Evolutionary conservation across 1,284 basidiomycete species (phyloP).

Genomic region (Puccinia horiana): DNA sequence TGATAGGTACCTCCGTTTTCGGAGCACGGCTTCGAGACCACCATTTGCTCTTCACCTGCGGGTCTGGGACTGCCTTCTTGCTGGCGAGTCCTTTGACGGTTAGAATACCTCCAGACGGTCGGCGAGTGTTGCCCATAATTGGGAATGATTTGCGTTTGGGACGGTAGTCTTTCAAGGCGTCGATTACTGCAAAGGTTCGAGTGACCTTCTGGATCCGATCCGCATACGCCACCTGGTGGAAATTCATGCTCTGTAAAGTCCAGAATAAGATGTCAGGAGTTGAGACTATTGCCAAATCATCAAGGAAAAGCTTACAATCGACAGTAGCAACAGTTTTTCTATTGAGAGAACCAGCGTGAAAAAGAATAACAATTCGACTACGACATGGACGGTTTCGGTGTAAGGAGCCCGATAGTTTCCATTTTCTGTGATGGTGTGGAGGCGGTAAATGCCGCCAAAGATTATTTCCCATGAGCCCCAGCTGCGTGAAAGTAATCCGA

Average conservation of each 20-base stretch:
- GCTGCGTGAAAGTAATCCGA: background rate
- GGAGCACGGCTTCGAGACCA: background rate
- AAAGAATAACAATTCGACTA: constrained; percentile 33
- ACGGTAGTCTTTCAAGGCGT: constrained; percentile 70
- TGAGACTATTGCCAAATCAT: constrained; percentile 62
- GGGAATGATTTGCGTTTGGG: constrained; percentile 62
- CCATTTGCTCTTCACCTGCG: constrained; percentile 2
- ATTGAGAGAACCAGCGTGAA: constrained; percentile 35
- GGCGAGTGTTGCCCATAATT: background rate
- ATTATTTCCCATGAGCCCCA: constrained; percentile 48
- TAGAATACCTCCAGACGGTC: background rate
- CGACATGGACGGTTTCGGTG: constrained; percentile 13
- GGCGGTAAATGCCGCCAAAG: constrained; percentile 21
- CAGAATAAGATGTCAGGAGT: constrained; percentile 59
- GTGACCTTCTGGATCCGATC: constrained; percentile 69
- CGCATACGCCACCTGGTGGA: constrained; percentile 73
- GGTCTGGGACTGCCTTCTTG: background rate
- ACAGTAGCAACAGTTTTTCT: constrained; percentile 40
- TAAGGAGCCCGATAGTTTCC: constrained; percentile 30
- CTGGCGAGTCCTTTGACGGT: background rate
- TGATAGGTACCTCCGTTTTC: background rate
- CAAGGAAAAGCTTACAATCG: constrained; percentile 32
- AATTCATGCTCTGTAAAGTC: constrained; percentile 59
- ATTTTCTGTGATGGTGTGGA: background rate
- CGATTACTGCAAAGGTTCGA: constrained; percentile 67